Percentiles rank a stretch among this genome's conserved stretches.
phyloP scores from a whole-genome alignment of 164 flowering plant species.

The Kalanchoe fedtschenkoi region DNA sequence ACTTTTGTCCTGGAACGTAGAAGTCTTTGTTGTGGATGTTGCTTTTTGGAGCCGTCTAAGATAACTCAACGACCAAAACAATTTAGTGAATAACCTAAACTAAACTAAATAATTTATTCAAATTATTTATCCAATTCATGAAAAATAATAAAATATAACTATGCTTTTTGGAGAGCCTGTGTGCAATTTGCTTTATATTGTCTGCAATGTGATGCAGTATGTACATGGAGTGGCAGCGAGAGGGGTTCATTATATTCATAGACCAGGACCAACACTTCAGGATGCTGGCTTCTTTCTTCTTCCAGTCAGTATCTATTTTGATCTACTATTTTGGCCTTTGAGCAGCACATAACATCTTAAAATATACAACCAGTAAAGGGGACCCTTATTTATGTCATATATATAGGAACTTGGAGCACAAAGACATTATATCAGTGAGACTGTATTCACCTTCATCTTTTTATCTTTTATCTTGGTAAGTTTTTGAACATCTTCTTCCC shows the following conservation, averaged over 20 bases:
- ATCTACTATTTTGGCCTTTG: neutral
- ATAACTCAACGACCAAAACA: too few species aligned
- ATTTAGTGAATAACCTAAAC: too few species aligned
- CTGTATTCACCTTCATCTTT: slow-evolving; percentile 65
- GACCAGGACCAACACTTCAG: slow-evolving; percentile 92
- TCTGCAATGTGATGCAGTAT: slow-evolving; percentile 38
- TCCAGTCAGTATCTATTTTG: slow-evolving; percentile 44
- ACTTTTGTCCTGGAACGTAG: too few species aligned
- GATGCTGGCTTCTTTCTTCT: slow-evolving; percentile 84
- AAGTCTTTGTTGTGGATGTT: too few species aligned
- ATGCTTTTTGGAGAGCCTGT: neutral
- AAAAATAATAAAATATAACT: neutral
- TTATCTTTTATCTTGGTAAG: slow-evolving; percentile 79
- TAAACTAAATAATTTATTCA: too few species aligned
- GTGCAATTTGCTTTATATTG: neutral
- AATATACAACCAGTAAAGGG: neutral
- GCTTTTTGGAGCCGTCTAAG: too few species aligned
- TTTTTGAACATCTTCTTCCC: neutral
- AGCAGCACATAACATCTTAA: neutral
- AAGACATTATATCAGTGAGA: slow-evolving; percentile 85
- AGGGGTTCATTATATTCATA: slow-evolving; percentile 93
- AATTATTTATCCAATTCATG: too few species aligned
- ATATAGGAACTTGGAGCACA: slow-evolving; percentile 85
- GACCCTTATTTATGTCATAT: neutral
- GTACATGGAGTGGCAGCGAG: slow-evolving; percentile 96